Evolutionary conservation across 768 basidiomycete species (phyloP), one percentile per base, ranked within the genome.

Genomic region (Favolaschia claudopus): DNA sequence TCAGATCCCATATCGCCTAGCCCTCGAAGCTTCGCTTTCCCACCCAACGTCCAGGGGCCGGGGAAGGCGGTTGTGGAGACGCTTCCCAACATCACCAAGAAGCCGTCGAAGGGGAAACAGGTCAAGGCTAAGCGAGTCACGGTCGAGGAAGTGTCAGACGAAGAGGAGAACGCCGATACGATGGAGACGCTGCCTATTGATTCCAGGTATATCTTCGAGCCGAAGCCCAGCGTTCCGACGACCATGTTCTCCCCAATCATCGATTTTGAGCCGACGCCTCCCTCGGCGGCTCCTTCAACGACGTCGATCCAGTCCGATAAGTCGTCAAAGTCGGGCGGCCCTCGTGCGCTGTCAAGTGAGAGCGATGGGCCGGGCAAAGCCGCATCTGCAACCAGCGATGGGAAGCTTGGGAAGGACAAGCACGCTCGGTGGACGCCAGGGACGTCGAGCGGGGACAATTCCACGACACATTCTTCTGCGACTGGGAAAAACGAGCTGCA

Each of bases 131-230:
- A 75, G 62, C 68, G 67, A 31, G 76, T 76, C n/a, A 79, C 73
- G 28, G 70, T 82, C 14, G 81, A 82, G 63, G 81, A 80, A 29
- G 75, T 81, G 14, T 72, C 76, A 7, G 80, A 82, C 52, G 81
- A 82, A 22, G 79, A 81, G 43, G 72, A 65, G 9, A 72, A 74
- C 45, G 31, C 62, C 49, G 49, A 55, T 54, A 44, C 27, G 64
- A 65, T 37, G 7, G 75, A 72, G n/a, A 70, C 55, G 31, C 65
- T 81, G 25, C 76, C 79, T 1, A 59, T 71, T 28, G 73, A 79
- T 44, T 77, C 74, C 25, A 68, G 72, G 46, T 57, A 59, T 54
- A 66, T 79, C 54, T 69, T 76, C 15, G 78, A 77, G 62, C 81
- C 79, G 4, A 79, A 77, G 56, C 80, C 80, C 2, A 79, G 76